Percentiles rank a stretch among this genome's conserved stretches.
Conservation (phyloP, 495 filamentous ascomycete species). For the Amorphotheca resinae region DNA sequence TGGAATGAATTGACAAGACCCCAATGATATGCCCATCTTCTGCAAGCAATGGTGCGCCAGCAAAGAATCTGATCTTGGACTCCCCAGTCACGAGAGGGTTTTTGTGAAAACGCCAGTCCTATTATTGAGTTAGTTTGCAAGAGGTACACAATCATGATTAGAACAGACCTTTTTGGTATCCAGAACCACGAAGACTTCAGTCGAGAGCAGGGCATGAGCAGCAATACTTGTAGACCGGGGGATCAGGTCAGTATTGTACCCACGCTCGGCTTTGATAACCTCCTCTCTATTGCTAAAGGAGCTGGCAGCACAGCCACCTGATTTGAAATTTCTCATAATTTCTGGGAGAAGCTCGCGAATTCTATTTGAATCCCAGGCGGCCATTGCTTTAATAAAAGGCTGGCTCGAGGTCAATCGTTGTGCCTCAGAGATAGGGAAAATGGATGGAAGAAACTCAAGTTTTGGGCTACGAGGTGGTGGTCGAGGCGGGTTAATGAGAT, state of each 20-base stretch:
- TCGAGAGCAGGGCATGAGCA: constrained; percentile 26
- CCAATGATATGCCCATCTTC: constrained; percentile 25
- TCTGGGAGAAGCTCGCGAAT: constrained; percentile 15
- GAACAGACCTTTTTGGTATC: constrained; percentile 26
- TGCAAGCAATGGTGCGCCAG: constrained; percentile 28
- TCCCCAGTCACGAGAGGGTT: constrained; percentile 23
- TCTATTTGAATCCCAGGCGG: constrained; percentile 14
- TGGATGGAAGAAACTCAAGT: constrained; percentile 23
- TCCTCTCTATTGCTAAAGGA: constrained; percentile 24
- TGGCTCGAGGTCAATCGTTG: constrained; percentile 17
- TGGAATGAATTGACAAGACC: constrained; percentile 27
- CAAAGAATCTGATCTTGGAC: constrained; percentile 29
- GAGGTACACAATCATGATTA: not conserved
- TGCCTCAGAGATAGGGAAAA: constrained; percentile 23
- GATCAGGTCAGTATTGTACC: constrained; percentile 17
- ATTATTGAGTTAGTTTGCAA: constrained; percentile 2
- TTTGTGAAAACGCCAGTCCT: constrained; percentile 30
- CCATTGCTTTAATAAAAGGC: constrained; percentile 15
- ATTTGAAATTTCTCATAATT: constrained; percentile 23
- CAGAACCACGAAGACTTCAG: constrained; percentile 25
- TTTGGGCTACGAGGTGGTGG: constrained; percentile 20
- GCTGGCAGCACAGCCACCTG: constrained; percentile 23
- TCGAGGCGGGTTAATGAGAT: constrained; percentile 26
- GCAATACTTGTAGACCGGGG: constrained; percentile 24
- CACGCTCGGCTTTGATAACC: constrained; percentile 25